phyloP scores from a whole-genome alignment of 2,329 filamentous ascomycete genomes.

The Fusarium buxicola region DNA sequence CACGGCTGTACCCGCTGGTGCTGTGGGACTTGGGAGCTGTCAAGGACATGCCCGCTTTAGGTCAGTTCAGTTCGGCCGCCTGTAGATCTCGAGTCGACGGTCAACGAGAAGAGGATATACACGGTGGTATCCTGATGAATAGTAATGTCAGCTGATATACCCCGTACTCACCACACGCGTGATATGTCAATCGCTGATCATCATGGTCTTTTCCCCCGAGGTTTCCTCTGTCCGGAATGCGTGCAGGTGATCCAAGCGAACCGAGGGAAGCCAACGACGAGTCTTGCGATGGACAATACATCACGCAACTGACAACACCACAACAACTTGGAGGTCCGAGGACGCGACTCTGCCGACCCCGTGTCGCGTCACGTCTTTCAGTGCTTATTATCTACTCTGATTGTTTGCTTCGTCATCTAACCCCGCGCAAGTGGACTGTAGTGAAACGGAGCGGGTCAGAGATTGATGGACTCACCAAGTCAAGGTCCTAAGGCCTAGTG shows the following conservation, averaged over 20 bases:
- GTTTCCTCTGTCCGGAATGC: not conserved
- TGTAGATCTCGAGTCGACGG: not conserved
- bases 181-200: not conserved
- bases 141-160: not conserved
- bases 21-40: constrained; percentile 14
- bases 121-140: not conserved
- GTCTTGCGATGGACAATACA: not conserved
- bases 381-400: constrained; percentile 23
- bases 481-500: constrained; percentile 5
- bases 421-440: constrained; percentile 24
- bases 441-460: constrained; percentile 31
- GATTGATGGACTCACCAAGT: constrained; percentile 6
- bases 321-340: constrained; percentile 5
- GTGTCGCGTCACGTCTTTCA: constrained; percentile 17
- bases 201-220: not conserved
- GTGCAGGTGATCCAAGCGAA: not conserved
- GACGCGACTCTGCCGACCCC: constrained; percentile 20
- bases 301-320: constrained; percentile 9
- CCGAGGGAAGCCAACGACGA: not conserved
- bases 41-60: constrained; percentile 1
- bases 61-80: not conserved
- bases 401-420: constrained; percentile 20
- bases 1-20: constrained; percentile 32
- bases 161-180: not conserved
- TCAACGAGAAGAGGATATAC: not conserved